These are phyloP conservation scores for Solanum sejunctum DNA, from an alignment of 257 asterid genomes.

Conservation along the genomic window DNA sequence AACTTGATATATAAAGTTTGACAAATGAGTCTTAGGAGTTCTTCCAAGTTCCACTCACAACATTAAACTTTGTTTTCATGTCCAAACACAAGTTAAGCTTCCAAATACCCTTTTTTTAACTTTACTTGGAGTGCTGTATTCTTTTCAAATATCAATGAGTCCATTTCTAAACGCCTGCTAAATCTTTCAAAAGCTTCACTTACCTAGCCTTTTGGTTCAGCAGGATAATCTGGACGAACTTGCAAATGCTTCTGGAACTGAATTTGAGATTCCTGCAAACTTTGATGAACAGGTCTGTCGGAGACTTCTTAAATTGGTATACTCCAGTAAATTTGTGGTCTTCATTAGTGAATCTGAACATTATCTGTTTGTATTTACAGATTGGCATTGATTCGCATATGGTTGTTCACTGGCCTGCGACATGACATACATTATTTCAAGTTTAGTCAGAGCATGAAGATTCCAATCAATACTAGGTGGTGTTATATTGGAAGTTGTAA, in stretches of 20 bases:
- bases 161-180: not conserved
- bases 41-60: not conserved
- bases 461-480: not conserved
- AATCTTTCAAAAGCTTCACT: not conserved
- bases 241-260: conserved; percentile 15
- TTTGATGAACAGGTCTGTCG: conserved; percentile 21
- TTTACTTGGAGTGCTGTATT: not conserved
- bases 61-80: not conserved
- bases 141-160: not conserved
- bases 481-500: not conserved
- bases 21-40: not conserved
- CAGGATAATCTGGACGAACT: conserved; percentile 26
- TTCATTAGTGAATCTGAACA: not conserved
- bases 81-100: not conserved
- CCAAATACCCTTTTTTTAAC: not conserved
- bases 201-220: not conserved
- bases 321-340: not conserved
- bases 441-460: not conserved
- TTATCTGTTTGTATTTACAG: not conserved
- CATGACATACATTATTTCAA: not conserved
- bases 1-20: not conserved
- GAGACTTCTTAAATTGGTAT: not conserved
- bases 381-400: conserved; percentile 6
- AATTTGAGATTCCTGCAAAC: conserved; percentile 23
- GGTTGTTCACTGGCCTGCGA: conserved; percentile 13